Base-by-base conservation (phyloP, 176 grass and related monocot genomes). In the Zoysia japonica region DNA sequence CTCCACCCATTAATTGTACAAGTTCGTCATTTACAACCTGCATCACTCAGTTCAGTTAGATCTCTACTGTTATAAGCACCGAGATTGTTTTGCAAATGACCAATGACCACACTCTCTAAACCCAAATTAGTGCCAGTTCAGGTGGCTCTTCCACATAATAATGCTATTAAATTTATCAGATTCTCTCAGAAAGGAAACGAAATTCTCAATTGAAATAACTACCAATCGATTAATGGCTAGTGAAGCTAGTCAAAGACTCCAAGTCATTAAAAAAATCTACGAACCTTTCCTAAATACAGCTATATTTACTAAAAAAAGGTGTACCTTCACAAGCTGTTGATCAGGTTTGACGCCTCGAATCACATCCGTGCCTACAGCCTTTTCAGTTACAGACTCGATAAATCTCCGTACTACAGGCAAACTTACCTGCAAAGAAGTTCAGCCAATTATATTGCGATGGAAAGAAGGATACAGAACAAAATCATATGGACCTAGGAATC, bases 321-420 rank as follows among this genome's bases (percentile, higher is more conserved):
- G 68, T 94, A 98, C 95, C 92, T 98, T 98, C 56, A 98, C 95
- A 55, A 98, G 80, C 74, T 98, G 95, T 49, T 98, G 95, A 40
- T 98, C 95, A 67, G 95, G 92, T 72, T 47, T 52, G 88, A 98
- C 90, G 36, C 95, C 95, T 83, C 85, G 79, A 43, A 94, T 94
- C n/a, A 94, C 76, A 39, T 89, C 81, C 16, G 88, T 84, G 40
- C 95, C 95, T 67, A 89, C 56, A 61, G 89, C 95, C 71, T 93
- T 88, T 78, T 98, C 95, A 75, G 69, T 92, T 59, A 98, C 90
- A 19, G 92, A 94, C 40, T 92, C 88, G 41, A 98, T 85, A 70
- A 98, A 98, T 52, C 92, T 81, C 85, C 92, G 85, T 15, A 92
- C 95, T 11, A 98, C 95, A 0, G 92, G 90, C 55, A 98, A 87